These are phyloP conservation scores for Amanita muscaria DNA, from an alignment of 768 basidiomycete genomes.

Conservation along the genomic window DNA sequence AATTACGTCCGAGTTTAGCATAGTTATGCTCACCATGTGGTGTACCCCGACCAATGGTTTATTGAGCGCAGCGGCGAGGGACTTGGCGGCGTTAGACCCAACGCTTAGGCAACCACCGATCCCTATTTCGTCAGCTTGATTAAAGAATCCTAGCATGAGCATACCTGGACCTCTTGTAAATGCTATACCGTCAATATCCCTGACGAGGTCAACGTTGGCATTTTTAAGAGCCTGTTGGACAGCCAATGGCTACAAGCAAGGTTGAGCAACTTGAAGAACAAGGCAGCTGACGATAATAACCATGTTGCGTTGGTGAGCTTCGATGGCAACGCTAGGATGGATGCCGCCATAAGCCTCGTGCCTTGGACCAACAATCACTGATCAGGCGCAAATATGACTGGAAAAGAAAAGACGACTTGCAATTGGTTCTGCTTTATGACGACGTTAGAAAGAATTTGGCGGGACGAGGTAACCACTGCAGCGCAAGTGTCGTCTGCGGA, in stretches of 20 bases:
- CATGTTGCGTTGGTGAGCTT: constrained; percentile 74
- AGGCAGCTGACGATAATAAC: constrained; percentile 23
- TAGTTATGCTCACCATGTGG: constrained; percentile 69
- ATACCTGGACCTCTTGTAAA: constrained; percentile 83
- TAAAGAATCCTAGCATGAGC: constrained; percentile 11
- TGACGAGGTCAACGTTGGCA: constrained; percentile 43
- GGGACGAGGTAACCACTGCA: constrained; percentile 68
- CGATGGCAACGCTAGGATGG: constrained; percentile 67
- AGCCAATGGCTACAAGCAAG: constrained; percentile 54
- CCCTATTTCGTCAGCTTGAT: constrained; percentile 30
- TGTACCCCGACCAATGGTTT: constrained; percentile 88
- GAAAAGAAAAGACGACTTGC: constrained; percentile 21
- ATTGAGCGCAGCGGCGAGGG: constrained; percentile 64
- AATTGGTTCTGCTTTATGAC: constrained; percentile 73
- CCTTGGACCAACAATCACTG: constrained; percentile 25
- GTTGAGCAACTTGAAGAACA: not conserved
- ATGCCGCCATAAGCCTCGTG: constrained; percentile 64
- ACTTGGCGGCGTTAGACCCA: constrained; percentile 76
- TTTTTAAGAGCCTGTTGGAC: constrained; percentile 60
- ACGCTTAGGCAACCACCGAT: constrained; percentile 78
- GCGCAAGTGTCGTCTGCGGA: constrained; percentile 95
- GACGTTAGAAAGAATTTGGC: constrained; percentile 72
- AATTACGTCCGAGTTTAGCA: not conserved
- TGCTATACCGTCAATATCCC: constrained; percentile 77
- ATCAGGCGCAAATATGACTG: not conserved